Evolutionary conservation across 192 early-diverging fungal species (phyloP), one percentile per base, ranked within the genome.

Genomic region (Entomortierella lignicola): DNA sequence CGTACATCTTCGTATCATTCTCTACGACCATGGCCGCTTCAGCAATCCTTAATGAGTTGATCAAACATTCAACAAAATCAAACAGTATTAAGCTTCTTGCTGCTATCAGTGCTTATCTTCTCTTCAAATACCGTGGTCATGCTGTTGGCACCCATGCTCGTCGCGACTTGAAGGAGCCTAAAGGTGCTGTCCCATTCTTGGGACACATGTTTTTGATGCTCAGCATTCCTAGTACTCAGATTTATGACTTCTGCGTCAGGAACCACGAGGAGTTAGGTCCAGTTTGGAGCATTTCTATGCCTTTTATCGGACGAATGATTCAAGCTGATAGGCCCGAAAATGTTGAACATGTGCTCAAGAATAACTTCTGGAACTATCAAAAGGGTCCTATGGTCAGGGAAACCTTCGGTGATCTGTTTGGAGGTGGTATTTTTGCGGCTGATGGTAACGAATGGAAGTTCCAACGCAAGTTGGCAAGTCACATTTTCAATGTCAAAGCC

Each of bases 291-390:
- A 72, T 72, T n/a, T 25, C 54, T 1, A 25, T 63, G 1, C 69
- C 61, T 0, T 8, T 47, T 21, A 18, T 72, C 39, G 69, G 69
- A 0, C 31, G 69, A 17, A 72, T 72, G 58, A 72, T 72, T 51
- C 53, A 72, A 25, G 56, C 56, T 11, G 71, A 72, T 20, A 44
- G 47, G 3, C 47, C 71, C 4, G 71, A 72, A 55, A 65, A 59
- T 42, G 42, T 72, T 6, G 71, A 72, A 12, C 47, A 72, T 43
- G 69, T 63, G 15, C 25, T 57, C 5, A 74, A 74, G 34, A 53
- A 57, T 56, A 74, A 74, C 58, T 74, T 74, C 55, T 74, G 71
- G 63, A 44, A 15, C 15, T 74, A 74, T 21, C 63, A 66, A 29
- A 74, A 74, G 52, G 58, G 63, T 5, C 48, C 30, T 4, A 31